Percentiles rank a stretch among this genome's conserved stretches.
Evolutionary conservation across 805 yeast genomes (phyloP).

Genomic region (Yamadazyma akitaensis): DNA sequence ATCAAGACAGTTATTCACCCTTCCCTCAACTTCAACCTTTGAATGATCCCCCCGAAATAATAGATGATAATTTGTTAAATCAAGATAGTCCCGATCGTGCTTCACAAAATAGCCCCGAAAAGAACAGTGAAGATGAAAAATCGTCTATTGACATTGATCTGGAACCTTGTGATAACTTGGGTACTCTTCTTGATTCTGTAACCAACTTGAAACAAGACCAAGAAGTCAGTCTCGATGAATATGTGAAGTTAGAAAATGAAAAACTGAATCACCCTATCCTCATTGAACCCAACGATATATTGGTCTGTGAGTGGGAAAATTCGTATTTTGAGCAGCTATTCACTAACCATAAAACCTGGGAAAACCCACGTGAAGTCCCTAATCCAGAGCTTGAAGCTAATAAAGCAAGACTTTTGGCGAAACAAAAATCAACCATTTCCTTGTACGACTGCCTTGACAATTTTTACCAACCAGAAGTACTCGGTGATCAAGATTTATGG

Average conservation of each 20-base stretch:
- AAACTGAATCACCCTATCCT: slow-evolving; percentile 19
- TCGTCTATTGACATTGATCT: background rate
- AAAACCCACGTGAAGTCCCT: slow-evolving; percentile 34
- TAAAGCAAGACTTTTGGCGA: slow-evolving; percentile 30
- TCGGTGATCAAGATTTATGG: slow-evolving; percentile 90
- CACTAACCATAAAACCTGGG: slow-evolving; percentile 56
- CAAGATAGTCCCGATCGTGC: background rate
- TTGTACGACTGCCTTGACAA: slow-evolving; percentile 70
- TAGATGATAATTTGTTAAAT: background rate
- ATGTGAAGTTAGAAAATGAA: slow-evolving; percentile 1
- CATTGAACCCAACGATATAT: slow-evolving; percentile 21
- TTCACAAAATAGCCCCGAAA: background rate
- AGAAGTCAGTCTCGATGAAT: background rate
- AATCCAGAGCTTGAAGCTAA: slow-evolving; percentile 56
- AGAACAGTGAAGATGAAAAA: background rate
- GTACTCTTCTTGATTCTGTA: slow-evolving; percentile 21
- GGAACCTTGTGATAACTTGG: slow-evolving; percentile 10
- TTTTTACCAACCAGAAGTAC: slow-evolving; percentile 78
- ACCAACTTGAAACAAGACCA: slow-evolving; percentile 9
- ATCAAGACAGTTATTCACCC: background rate
- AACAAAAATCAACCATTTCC: slow-evolving; percentile 45
- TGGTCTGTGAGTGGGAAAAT: slow-evolving; percentile 66
- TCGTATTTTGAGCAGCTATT: slow-evolving; percentile 51
- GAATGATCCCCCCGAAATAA: background rate
- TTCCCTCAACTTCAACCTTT: background rate